Percentiles rank a stretch among this genome's conserved stretches.
Conservation (phyloP, 2,329 filamentous ascomycete genomes). For the Colletotrichum costaricense region DNA sequence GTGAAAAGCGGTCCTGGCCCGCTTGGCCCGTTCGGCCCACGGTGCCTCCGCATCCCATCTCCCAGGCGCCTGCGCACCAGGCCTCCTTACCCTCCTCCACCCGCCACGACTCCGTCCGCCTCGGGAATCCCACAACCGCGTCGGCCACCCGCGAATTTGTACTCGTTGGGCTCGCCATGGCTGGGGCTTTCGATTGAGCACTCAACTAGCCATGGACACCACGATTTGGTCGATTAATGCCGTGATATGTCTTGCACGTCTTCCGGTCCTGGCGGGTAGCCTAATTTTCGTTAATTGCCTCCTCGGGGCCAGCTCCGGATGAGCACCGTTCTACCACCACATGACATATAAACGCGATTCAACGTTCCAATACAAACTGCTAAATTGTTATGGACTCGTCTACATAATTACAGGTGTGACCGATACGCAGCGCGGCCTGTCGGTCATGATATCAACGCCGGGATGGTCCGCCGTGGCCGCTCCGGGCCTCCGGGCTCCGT, state of each 20-base stretch:
- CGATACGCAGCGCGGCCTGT: background rate
- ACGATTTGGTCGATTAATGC: conserved; percentile 4
- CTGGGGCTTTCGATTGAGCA: conserved; percentile 52
- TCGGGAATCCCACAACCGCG: conserved; percentile 45
- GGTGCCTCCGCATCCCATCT: conserved; percentile 36
- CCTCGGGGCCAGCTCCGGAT: conserved; percentile 25
- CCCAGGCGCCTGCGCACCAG: conserved; percentile 33
- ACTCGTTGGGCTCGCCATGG: conserved; percentile 69
- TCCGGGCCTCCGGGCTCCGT: conserved; percentile 26
- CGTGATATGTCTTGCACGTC: background rate
- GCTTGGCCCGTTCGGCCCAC: conserved; percentile 36
- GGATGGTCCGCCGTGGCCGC: conserved; percentile 1
- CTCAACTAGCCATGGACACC: conserved; percentile 38
- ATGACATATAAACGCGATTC: background rate
- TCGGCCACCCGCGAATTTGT: conserved; percentile 67
- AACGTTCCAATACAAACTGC: background rate
- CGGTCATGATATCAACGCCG: conserved; percentile 28
- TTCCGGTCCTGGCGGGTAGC: conserved; percentile 26
- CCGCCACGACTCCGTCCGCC: conserved; percentile 45
- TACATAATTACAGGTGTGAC: conserved; percentile 5
- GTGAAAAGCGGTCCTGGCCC: conserved; percentile 37
- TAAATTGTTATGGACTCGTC: too few species aligned
- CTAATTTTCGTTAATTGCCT: conserved; percentile 29
- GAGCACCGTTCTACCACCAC: conserved; percentile 20
- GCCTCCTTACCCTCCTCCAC: conserved; percentile 43